Conservation (phyloP, 2,329 filamentous ascomycete genomes). For the Lecanosticta acicola region DNA sequence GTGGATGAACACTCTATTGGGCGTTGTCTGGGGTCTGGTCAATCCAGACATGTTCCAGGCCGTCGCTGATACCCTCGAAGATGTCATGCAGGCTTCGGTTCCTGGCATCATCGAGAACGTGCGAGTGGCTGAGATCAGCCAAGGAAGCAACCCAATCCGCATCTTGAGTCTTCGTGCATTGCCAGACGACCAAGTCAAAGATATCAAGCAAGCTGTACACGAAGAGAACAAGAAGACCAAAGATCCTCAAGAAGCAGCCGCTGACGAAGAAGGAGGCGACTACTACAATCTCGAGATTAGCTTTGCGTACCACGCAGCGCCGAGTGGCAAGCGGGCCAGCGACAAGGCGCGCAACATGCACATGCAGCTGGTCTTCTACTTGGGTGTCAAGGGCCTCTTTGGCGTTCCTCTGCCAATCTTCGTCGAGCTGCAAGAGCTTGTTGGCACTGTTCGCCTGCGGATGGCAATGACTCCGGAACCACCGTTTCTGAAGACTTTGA, state of each 20-base stretch:
- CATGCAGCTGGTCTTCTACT: conserved; percentile 91
- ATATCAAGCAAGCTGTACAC: conserved; percentile 75
- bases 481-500: conserved; percentile 85
- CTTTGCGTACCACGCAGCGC: conserved; percentile 84
- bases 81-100: conserved; percentile 94
- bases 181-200: conserved; percentile 71
- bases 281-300: conserved; percentile 91
- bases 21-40: conserved; percentile 81
- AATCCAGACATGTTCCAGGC: conserved; percentile 93
- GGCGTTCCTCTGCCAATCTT: conserved; percentile 83
- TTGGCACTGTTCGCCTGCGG: conserved; percentile 77
- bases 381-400: conserved; percentile 83
- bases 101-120: conserved; percentile 90
- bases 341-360: conserved; percentile 88
- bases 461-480: conserved; percentile 83
- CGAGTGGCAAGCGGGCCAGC: conserved; percentile 62
- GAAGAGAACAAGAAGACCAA: conserved; percentile 73
- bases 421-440: conserved; percentile 83
- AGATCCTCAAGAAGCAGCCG: conserved; percentile 79
- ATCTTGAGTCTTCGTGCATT: conserved; percentile 82
- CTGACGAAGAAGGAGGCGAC: conserved; percentile 82
- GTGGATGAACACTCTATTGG: conserved; percentile 90
- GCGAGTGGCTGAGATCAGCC: conserved; percentile 88
- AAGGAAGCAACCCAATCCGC: conserved; percentile 83
- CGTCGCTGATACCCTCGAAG: conserved; percentile 86